These are phyloP conservation scores for Salmacisia buchloeana DNA, from an alignment of 1,284 basidiomycete species.

Conservation along the genomic window DNA sequence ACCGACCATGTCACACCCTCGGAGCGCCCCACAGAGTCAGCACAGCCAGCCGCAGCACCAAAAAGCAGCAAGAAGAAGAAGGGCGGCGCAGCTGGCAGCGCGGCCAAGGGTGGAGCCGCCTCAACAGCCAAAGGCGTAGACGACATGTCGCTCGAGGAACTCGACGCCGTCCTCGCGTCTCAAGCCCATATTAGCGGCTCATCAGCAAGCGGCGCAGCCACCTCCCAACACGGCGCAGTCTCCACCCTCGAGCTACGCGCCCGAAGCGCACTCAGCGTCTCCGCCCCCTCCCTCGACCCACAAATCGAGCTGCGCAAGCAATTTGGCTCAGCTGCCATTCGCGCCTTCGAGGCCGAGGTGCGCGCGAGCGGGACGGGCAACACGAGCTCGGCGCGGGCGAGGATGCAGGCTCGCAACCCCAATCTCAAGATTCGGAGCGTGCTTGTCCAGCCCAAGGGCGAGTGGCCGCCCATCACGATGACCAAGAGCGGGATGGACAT, in stretches of 20 bases:
- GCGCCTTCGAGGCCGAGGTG: conserved; percentile 40
- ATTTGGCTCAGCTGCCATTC: conserved; percentile 48
- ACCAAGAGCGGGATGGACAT: conserved; percentile 45
- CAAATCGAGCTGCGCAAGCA: conserved; percentile 41
- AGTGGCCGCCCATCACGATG: conserved; percentile 44
- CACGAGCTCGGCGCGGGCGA: conserved; percentile 19
- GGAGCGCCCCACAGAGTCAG: not conserved
- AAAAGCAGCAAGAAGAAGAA: conserved; percentile 14
- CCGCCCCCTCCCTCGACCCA: conserved; percentile 34
- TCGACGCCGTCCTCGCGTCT: conserved; percentile 36
- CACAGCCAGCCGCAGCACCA: not conserved
- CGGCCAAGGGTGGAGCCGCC: not conserved
- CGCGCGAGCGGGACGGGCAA: conserved; percentile 12
- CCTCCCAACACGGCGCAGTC: not conserved
- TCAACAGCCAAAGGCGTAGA: conserved; percentile 22
- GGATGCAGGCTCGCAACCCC: conserved; percentile 38
- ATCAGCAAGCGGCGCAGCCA: not conserved
- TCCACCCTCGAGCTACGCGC: not conserved
- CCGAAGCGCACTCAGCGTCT: not conserved
- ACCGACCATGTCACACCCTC: not conserved
- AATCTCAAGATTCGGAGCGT: conserved; percentile 39
- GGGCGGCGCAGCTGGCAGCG: not conserved
- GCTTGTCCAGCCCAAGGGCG: conserved; percentile 39
- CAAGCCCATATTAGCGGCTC: conserved; percentile 17
- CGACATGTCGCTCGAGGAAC: conserved; percentile 46